Conservation (phyloP, 2,329 filamentous ascomycete species). For the Pseudodiploospora longispora region DNA sequence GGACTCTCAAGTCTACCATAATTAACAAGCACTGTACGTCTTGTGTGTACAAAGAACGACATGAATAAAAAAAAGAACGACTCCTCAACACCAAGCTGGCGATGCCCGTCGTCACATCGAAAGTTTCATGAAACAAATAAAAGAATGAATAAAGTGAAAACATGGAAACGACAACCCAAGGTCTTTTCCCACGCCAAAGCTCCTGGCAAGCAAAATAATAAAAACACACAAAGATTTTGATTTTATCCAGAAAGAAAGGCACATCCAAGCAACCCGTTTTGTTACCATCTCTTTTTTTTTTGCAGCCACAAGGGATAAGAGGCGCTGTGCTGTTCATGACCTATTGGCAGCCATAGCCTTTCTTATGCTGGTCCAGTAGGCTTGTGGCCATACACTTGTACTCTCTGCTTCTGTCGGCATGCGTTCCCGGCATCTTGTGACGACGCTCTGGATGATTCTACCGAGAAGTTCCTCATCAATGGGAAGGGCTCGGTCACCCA, state of each 20-base stretch:
- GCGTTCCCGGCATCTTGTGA: constrained; percentile 48
- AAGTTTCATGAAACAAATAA: constrained; percentile 14
- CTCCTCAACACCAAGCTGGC: constrained; percentile 24
- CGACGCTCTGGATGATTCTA: constrained; percentile 55
- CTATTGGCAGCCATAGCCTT: constrained; percentile 35
- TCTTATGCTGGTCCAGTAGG: constrained; percentile 53
- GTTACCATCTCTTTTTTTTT: constrained; percentile 13
- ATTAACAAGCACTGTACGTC: constrained; percentile 1
- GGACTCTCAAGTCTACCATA: too few relatives aligned
- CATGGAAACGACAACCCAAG: too few relatives aligned
- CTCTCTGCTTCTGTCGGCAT: constrained; percentile 52
- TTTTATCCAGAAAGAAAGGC: too few relatives aligned
- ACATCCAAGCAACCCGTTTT: background rate
- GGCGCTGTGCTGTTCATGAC: background rate
- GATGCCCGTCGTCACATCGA: constrained; percentile 12
- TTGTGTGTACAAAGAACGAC: constrained; percentile 15
- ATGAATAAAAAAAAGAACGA: constrained; percentile 18
- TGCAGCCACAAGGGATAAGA: too few relatives aligned
- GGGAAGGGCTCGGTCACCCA: constrained; percentile 46
- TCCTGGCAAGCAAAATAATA: too few relatives aligned
- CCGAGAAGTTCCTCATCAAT: constrained; percentile 55
- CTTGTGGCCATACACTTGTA: constrained; percentile 47
- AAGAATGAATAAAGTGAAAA: constrained; percentile 2
- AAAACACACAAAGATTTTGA: too few relatives aligned
- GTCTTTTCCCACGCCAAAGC: too few relatives aligned